These are phyloP conservation scores for Septoria linicola DNA, from an alignment of 2,329 filamentous ascomycete genomes.

Conservation along the genomic window DNA sequence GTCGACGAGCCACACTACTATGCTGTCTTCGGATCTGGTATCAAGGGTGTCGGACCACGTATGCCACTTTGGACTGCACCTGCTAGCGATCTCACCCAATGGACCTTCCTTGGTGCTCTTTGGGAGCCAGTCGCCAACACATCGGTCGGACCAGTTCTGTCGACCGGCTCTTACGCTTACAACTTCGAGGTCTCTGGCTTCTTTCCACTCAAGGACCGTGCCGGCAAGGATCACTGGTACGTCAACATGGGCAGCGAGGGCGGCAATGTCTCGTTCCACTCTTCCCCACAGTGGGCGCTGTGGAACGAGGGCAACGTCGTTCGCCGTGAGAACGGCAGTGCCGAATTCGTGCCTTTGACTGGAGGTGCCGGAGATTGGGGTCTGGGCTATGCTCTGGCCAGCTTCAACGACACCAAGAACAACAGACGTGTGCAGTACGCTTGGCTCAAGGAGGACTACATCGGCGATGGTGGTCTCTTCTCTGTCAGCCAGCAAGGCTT, in stretches of 20 bases:
- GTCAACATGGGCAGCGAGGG: slow-evolving; percentile 45
- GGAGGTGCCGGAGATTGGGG: slow-evolving; percentile 49
- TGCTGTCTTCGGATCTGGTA: slow-evolving; percentile 48
- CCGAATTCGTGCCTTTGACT: slow-evolving; percentile 45
- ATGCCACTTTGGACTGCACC: slow-evolving; percentile 51
- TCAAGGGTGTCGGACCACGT: slow-evolving; percentile 48
- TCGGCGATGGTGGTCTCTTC: slow-evolving; percentile 40
- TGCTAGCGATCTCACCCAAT: slow-evolving; percentile 45
- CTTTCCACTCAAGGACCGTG: slow-evolving; percentile 46
- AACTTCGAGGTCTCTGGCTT: slow-evolving; percentile 53
- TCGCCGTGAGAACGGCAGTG: slow-evolving; percentile 46
- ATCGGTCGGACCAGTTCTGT: slow-evolving; percentile 43
- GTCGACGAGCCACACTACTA: slow-evolving; percentile 47
- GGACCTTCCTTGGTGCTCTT: slow-evolving; percentile 49
- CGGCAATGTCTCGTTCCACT: slow-evolving; percentile 45
- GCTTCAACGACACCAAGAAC: slow-evolving; percentile 51
- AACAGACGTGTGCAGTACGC: slow-evolving; percentile 50
- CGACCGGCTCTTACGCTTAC: slow-evolving; percentile 48
- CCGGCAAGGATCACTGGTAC: slow-evolving; percentile 48
- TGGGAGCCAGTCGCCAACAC: slow-evolving; percentile 48
- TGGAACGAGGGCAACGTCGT: slow-evolving; percentile 48
- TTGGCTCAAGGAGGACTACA: slow-evolving; percentile 48
- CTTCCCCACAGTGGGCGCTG: slow-evolving; percentile 45
- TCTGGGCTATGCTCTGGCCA: slow-evolving; percentile 47
- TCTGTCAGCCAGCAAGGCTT: slow-evolving; percentile 45